These are phyloP conservation scores for Juglanconis oblonga DNA, from an alignment of 2,329 filamentous ascomycete species.

Conservation along the genomic window DNA sequence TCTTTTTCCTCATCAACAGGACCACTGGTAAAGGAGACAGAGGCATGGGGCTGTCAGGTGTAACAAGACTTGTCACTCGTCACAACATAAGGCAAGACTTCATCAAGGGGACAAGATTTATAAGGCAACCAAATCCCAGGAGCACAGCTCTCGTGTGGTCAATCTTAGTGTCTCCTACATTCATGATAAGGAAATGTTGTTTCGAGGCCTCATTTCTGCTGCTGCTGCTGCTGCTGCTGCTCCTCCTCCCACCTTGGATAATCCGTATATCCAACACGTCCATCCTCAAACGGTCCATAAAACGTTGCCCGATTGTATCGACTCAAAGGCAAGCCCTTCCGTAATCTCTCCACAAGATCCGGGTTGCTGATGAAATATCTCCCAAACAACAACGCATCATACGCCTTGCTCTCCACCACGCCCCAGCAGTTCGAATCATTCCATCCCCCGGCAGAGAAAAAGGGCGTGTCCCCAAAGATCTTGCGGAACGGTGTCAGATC, in stretches of 20 bases:
- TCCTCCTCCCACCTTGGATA: slow-evolving; percentile 11
- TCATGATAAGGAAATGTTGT: too few relatives aligned
- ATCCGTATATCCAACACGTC: slow-evolving; percentile 11
- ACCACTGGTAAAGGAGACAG: too few relatives aligned
- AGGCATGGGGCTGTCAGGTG: too few relatives aligned
- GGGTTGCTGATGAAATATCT: slow-evolving; percentile 42
- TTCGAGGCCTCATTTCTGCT: too few relatives aligned
- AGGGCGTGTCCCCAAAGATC: slow-evolving; percentile 23
- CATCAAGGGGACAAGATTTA: too few relatives aligned
- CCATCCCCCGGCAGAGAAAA: slow-evolving; percentile 29
- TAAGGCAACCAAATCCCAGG: too few relatives aligned
- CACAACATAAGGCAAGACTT: too few relatives aligned
- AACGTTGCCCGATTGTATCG: slow-evolving; percentile 37
- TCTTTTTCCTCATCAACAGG: too few relatives aligned
- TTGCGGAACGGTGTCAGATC: slow-evolving; percentile 13
- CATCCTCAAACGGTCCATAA: slow-evolving; percentile 26
- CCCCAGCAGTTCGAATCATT: slow-evolving; percentile 22
- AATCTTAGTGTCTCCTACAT: too few relatives aligned
- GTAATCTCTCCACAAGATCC: slow-evolving; percentile 39
- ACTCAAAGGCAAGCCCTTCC: slow-evolving; percentile 32
- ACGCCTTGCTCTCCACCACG: slow-evolving; percentile 26
- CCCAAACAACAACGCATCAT: slow-evolving; percentile 35
- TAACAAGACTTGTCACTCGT: too few relatives aligned
- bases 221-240: slow-evolving; percentile 2
- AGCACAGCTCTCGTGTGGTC: too few relatives aligned